These are phyloP conservation scores for Dactylella cylindrospora DNA, from an alignment of 2,329 filamentous ascomycete genomes.

Conservation along the genomic window DNA sequence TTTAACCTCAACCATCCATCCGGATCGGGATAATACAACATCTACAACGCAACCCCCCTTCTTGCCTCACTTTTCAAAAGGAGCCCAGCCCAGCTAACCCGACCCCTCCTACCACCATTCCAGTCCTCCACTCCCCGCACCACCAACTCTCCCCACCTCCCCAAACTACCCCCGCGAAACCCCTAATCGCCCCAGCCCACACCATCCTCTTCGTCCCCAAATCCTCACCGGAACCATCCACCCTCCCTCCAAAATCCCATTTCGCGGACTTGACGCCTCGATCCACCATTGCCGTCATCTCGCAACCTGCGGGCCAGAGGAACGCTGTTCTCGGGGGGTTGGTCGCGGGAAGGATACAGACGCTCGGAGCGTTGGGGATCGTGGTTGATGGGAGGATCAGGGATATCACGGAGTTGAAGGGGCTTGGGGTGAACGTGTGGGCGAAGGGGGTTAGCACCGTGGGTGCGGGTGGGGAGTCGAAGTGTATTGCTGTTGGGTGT, in stretches of 20 bases:
- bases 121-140: conserved; percentile 46
- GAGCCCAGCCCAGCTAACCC: no score
- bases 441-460: conserved; percentile 61
- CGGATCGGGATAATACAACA: conserved; percentile 48
- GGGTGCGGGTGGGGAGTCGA: conserved; percentile 61
- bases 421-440: conserved; percentile 64
- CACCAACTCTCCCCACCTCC: conserved; percentile 46
- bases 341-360: conserved; percentile 69
- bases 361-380: conserved; percentile 62
- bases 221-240: conserved; percentile 51
- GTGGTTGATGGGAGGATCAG: conserved; percentile 69
- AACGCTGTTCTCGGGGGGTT: conserved; percentile 77
- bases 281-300: conserved; percentile 66
- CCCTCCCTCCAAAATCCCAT: conserved; percentile 59
- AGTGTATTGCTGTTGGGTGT: conserved; percentile 59
- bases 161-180: conserved; percentile 49
- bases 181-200: conserved; percentile 59
- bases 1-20: conserved; percentile 5
- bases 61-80: not conserved
- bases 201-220: conserved; percentile 67
- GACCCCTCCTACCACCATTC: conserved; percentile 51
- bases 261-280: conserved; percentile 67
- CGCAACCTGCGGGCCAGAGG: conserved; percentile 65
- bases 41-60: not conserved
- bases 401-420: conserved; percentile 61